phyloP scores from a whole-genome alignment of 257 asterid species.

The Phtheirospermum japonicum region DNA sequence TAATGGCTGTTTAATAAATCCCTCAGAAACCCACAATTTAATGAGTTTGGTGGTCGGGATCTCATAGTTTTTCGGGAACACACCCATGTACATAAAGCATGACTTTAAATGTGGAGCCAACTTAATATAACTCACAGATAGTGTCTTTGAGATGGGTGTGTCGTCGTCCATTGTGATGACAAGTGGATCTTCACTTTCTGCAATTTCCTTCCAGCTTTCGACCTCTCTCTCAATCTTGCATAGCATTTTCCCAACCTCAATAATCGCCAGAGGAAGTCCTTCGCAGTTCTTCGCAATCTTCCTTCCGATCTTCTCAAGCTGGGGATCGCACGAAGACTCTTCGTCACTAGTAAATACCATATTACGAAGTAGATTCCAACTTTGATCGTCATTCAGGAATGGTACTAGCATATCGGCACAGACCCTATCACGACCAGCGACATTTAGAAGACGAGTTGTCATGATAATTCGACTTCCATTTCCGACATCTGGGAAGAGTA shows the following conservation, averaged over 20 bases:
- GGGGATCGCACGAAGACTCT: no score
- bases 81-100: slow-evolving; percentile 27
- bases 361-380: slow-evolving; percentile 6
- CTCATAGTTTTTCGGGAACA: slow-evolving; percentile 1
- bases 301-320: no score
- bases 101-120: slow-evolving; percentile 22
- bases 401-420: no score
- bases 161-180: not conserved
- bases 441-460: slow-evolving; percentile 18
- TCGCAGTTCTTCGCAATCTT: no score
- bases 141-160: not conserved
- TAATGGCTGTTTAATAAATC: not conserved
- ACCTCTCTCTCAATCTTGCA: not conserved
- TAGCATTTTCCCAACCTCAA: slow-evolving; percentile 24
- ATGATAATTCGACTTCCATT: slow-evolving; percentile 17
- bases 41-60: no score
- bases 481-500: slow-evolving; percentile 5
- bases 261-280: no score
- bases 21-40: not conserved
- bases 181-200: no score
- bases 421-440: no score
- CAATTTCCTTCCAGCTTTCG: slow-evolving; percentile 18
- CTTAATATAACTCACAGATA: slow-evolving; percentile 23
- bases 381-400: no score
- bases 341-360: not conserved